phyloP scores from a whole-genome alignment of 257 asterid species.

The Verbascum thapsus region DNA sequence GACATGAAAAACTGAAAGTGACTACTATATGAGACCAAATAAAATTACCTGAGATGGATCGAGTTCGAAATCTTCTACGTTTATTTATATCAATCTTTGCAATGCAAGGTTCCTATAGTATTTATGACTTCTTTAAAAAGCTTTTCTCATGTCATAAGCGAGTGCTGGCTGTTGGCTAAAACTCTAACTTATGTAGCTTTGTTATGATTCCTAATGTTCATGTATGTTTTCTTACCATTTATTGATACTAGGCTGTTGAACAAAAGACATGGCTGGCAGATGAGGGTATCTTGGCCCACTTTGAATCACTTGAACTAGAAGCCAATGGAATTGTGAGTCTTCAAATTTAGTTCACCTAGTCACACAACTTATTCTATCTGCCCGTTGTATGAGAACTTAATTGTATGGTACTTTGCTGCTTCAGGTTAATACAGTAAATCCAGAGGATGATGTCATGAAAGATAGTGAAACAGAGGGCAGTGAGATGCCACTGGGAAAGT shows the following conservation, averaged over 20 bases:
- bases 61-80: conserved; percentile 9
- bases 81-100: no score
- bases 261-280: conserved; percentile 87
- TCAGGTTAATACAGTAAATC: conserved; percentile 62
- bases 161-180: conserved; percentile 13
- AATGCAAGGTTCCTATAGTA: not conserved
- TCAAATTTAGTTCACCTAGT: conserved; percentile 12
- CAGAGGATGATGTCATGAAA: conserved; percentile 76
- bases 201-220: conserved; percentile 20
- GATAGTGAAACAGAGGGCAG: conserved; percentile 91
- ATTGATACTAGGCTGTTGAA: conserved; percentile 59
- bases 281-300: conserved; percentile 68
- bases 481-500: conserved; percentile 91
- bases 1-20: conserved; percentile 5
- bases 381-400: conserved; percentile 26
- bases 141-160: conserved; percentile 16
- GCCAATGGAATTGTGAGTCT: conserved; percentile 74
- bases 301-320: conserved; percentile 78
- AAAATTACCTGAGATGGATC: not conserved
- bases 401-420: conserved; percentile 29
- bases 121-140: conserved; percentile 2
- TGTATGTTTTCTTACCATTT: conserved; percentile 31
- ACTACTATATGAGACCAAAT: not conserved
- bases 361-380: not conserved
- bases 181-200: conserved; percentile 17